These are phyloP conservation scores for Gossypium schwendimanii DNA, from an alignment of 441 rosid species.

Conservation along the genomic window DNA sequence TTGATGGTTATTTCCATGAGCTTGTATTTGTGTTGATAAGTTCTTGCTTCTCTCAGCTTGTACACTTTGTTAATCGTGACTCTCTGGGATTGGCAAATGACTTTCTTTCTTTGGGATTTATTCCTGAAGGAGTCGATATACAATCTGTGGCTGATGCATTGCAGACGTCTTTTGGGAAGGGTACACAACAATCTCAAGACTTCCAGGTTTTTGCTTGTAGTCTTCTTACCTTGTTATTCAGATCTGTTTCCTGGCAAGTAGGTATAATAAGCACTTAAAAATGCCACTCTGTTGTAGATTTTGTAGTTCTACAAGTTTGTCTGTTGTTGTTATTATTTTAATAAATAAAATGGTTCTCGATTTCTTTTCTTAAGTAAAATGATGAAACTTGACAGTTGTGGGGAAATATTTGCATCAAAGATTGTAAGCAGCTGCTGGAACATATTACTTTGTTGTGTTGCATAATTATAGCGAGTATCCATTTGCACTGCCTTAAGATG, in stretches of 20 bases:
- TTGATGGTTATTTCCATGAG: constrained; percentile 13
- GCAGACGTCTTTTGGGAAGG: constrained; percentile 71
- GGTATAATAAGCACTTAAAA: background rate
- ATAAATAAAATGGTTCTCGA: background rate
- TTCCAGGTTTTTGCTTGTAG: constrained; percentile 60
- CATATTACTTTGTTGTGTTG: background rate
- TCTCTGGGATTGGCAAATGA: constrained; percentile 98
- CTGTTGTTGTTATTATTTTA: background rate
- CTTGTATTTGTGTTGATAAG: constrained; percentile 30
- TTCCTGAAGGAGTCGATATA: constrained; percentile 83
- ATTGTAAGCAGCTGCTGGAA: background rate
- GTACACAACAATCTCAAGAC: constrained; percentile 70
- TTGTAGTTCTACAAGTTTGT: background rate
- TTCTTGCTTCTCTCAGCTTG: constrained; percentile 69
- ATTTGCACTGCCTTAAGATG: background rate
- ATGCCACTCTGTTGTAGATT: background rate
- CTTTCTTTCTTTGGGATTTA: constrained; percentile 96
- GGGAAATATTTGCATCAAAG: background rate
- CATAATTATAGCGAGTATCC: background rate
- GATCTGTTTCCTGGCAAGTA: background rate
- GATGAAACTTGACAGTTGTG: background rate
- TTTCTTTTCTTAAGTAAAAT: background rate
- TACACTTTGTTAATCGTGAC: constrained; percentile 98
- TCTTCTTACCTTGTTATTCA: constrained; percentile 2
- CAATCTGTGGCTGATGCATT: constrained; percentile 77